These are phyloP conservation scores for Cladosporium sp. DNA, from an alignment of 2,329 filamentous ascomycete genomes.

Conservation along the genomic window DNA sequence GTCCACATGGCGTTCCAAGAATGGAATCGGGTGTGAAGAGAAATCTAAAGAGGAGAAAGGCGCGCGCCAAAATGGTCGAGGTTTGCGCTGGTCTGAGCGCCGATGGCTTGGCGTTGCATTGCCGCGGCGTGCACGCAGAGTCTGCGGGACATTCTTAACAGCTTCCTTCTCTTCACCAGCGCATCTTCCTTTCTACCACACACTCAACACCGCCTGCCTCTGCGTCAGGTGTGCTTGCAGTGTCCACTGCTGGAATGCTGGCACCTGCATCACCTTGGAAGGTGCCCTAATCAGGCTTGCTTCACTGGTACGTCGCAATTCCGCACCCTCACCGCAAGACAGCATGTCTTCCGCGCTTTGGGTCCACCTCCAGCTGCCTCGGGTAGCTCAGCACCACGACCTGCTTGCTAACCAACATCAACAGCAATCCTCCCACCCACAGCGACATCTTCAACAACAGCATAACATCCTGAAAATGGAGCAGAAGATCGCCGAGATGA, in stretches of 20 bases:
- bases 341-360: slow-evolving; percentile 1
- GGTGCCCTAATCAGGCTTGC: background rate
- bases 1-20: slow-evolving; percentile 25
- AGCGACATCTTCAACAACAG: background rate
- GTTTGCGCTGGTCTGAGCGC: background rate
- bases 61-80: slow-evolving; percentile 1
- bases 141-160: slow-evolving; percentile 10
- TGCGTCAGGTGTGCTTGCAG: slow-evolving; percentile 3
- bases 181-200: slow-evolving; percentile 4
- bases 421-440: slow-evolving; percentile 1
- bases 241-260: slow-evolving; percentile 8
- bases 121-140: slow-evolving; percentile 6
- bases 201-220: slow-evolving; percentile 1
- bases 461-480: slow-evolving; percentile 9
- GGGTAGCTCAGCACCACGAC: background rate
- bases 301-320: slow-evolving; percentile 7
- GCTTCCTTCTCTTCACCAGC: slow-evolving; percentile 3
- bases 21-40: background rate
- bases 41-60: slow-evolving; percentile 12
- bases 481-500: slow-evolving; percentile 71
- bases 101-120: background rate
- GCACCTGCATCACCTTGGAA: slow-evolving; percentile 3
- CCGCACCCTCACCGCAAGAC: background rate
- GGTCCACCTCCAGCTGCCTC: slow-evolving; percentile 1
- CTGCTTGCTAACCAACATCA: background rate